Evolutionary conservation across 2,329 filamentous ascomycete genomes (phyloP).

Genomic region (Trichoderma asperellum): DNA sequence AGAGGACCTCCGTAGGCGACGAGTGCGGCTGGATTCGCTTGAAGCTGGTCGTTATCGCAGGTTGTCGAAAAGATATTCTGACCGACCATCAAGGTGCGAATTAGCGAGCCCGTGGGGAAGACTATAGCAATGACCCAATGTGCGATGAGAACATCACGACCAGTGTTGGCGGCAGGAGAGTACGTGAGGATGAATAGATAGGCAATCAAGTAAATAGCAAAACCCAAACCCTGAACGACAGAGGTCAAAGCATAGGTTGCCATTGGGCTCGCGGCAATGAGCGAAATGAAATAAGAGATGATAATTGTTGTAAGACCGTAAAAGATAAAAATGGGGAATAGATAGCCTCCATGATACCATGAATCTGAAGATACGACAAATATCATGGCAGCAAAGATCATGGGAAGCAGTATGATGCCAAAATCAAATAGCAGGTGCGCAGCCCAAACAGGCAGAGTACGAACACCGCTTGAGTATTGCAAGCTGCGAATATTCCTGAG

Average conservation of each 20-base stretch:
- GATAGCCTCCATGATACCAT: slow-evolving; percentile 63
- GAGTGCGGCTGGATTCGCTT: slow-evolving; percentile 64
- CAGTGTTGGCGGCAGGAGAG: slow-evolving; percentile 67
- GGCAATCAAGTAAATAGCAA: slow-evolving; percentile 42
- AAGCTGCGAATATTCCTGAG: slow-evolving; percentile 74
- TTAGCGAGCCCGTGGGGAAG: slow-evolving; percentile 50
- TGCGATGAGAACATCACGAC: slow-evolving; percentile 66
- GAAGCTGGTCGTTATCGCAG: slow-evolving; percentile 62
- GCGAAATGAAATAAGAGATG: slow-evolving; percentile 66
- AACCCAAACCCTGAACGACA: slow-evolving; percentile 32
- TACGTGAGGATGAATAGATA: slow-evolving; percentile 74
- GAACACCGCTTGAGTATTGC: slow-evolving; percentile 85
- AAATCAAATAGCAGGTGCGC: slow-evolving; percentile 81
- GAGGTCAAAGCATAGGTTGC: slow-evolving; percentile 27
- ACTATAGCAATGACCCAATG: slow-evolving; percentile 74
- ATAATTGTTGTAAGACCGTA: slow-evolving; percentile 77
- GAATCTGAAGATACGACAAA: slow-evolving; percentile 63
- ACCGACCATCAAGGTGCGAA: slow-evolving; percentile 71
- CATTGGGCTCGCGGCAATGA: slow-evolving; percentile 66
- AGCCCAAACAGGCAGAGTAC: slow-evolving; percentile 75
- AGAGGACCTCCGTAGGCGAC: slow-evolving; percentile 79
- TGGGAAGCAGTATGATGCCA: slow-evolving; percentile 62
- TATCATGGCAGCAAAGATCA: slow-evolving; percentile 67
- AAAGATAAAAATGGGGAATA: slow-evolving; percentile 76
- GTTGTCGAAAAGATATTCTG: slow-evolving; percentile 79